These are phyloP conservation scores for Acarospora socialis DNA, from an alignment of 2,329 filamentous ascomycete genomes.

Conservation along the genomic window DNA sequence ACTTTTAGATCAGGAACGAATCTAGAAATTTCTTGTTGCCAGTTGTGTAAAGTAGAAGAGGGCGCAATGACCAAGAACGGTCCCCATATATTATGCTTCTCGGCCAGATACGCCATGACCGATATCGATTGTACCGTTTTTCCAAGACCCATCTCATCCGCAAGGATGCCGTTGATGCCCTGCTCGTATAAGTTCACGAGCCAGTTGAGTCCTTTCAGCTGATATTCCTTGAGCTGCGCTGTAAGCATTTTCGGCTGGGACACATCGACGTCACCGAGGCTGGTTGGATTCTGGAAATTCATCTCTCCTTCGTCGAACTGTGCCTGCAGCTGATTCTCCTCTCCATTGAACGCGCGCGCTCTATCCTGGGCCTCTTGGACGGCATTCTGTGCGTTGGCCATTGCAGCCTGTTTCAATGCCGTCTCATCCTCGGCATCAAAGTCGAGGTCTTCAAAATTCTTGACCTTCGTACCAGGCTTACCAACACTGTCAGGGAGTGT, in stretches of 20 bases:
- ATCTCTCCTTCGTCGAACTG: conserved; percentile 90
- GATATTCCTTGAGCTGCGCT: conserved; percentile 93
- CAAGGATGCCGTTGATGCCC: conserved; percentile 97
- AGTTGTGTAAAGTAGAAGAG: conserved; percentile 93
- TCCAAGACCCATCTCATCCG: conserved; percentile 98
- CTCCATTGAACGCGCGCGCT: conserved; percentile 81
- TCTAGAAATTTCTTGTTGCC: conserved; percentile 93
- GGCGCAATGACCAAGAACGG: conserved; percentile 94
- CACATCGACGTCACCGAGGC: conserved; percentile 84
- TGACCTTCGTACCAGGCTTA: conserved; percentile 55
- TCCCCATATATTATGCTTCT: conserved; percentile 96
- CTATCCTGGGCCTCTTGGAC: conserved; percentile 89
- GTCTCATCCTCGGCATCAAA: conserved; percentile 93
- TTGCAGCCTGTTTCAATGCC: conserved; percentile 64
- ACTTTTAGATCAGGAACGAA: conserved; percentile 94
- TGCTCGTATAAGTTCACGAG: conserved; percentile 97
- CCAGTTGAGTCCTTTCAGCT: conserved; percentile 98
- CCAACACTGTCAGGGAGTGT: conserved; percentile 34
- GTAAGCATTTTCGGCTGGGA: conserved; percentile 88
- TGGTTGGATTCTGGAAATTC: conserved; percentile 98
- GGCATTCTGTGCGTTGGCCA: conserved; percentile 91
- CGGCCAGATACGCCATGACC: conserved; percentile 95
- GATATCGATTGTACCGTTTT: conserved; percentile 99
- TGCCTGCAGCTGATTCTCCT: conserved; percentile 46
- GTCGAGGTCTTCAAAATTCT: conserved; percentile 84